These are phyloP conservation scores for Neurospora sp. DNA, from an alignment of 495 filamentous ascomycete genomes.

Conservation along the genomic window DNA sequence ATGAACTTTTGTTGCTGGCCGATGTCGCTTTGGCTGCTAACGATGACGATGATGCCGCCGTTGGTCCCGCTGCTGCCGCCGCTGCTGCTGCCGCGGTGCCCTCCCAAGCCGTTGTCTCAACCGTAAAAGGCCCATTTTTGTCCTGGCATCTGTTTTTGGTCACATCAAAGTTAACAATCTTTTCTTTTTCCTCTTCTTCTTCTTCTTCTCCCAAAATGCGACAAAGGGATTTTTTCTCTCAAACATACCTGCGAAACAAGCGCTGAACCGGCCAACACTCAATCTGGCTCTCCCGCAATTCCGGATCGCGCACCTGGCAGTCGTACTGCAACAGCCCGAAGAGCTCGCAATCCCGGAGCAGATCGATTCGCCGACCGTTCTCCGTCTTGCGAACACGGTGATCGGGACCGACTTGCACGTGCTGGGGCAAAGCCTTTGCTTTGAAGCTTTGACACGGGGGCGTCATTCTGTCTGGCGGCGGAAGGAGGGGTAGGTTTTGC, in stretches of 20 bases:
- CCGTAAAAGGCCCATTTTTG: conserved; percentile 50
- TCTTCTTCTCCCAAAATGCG: background rate
- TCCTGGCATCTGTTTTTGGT: conserved; percentile 54
- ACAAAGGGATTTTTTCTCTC: background rate
- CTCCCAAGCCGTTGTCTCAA: conserved; percentile 81
- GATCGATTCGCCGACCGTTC: conserved; percentile 37
- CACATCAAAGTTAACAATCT: background rate
- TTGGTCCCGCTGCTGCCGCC: background rate
- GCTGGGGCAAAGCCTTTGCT: conserved; percentile 37
- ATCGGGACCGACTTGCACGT: conserved; percentile 37
- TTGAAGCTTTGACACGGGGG: conserved; percentile 50
- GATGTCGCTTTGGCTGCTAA: background rate
- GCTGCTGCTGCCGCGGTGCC: conserved; percentile 11
- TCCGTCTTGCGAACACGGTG: conserved; percentile 42
- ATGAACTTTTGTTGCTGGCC: background rate
- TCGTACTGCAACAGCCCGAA: conserved; percentile 75
- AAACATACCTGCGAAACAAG: conserved; percentile 66
- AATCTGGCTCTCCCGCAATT: conserved; percentile 42
- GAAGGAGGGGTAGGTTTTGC: background rate
- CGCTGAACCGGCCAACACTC: conserved; percentile 66
- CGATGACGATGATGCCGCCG: background rate
- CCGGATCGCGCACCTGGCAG: conserved; percentile 53
- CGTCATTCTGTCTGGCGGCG: conserved; percentile 37
- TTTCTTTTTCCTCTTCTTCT: too few relatives aligned
- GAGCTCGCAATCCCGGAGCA: conserved; percentile 56